Evolutionary conservation across 1,284 basidiomycete genomes (phyloP).

Genomic region (Tylopilus sp.): DNA sequence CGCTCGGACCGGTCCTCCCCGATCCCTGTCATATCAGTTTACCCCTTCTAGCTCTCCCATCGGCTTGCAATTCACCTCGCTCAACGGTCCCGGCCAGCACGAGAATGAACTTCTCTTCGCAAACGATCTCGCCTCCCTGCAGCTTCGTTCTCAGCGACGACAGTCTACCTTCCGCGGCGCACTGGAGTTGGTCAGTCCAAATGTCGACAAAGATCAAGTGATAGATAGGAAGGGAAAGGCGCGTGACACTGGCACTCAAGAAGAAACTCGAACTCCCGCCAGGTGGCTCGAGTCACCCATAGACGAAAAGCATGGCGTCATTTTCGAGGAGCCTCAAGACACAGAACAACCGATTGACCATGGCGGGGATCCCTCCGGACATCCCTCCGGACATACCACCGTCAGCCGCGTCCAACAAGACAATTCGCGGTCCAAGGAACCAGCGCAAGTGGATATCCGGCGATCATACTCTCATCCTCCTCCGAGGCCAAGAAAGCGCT

Average conservation of each 20-base stretch:
- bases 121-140: slow-evolving; percentile 35
- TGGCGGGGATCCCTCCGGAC: slow-evolving; percentile 12
- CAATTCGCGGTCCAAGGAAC: slow-evolving; percentile 15
- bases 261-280: slow-evolving; percentile 51
- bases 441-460: slow-evolving; percentile 18
- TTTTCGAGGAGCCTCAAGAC: slow-evolving; percentile 31
- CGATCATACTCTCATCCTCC: slow-evolving; percentile 51
- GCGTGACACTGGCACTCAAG: slow-evolving; percentile 48
- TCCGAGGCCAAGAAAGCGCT: slow-evolving; percentile 29
- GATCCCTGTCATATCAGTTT: slow-evolving; percentile 67
- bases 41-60: slow-evolving; percentile 49
- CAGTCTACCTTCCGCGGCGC: slow-evolving; percentile 59
- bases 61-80: slow-evolving; percentile 23
- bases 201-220: slow-evolving; percentile 39
- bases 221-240: slow-evolving; percentile 57
- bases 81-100: slow-evolving; percentile 15
- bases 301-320: slow-evolving; percentile 42
- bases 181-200: slow-evolving; percentile 45
- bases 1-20: slow-evolving; percentile 66
- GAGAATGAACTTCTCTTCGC: slow-evolving; percentile 29
- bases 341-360: slow-evolving; percentile 10
- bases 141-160: slow-evolving; percentile 26
- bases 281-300: slow-evolving; percentile 60
- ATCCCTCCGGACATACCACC: slow-evolving; percentile 8
- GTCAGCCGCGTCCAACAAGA: slow-evolving; percentile 6